Percentiles rank a stretch among this genome's conserved stretches.
Conservation (phyloP, 495 filamentous ascomycete genomes). For the Penicillium paradoxum region DNA sequence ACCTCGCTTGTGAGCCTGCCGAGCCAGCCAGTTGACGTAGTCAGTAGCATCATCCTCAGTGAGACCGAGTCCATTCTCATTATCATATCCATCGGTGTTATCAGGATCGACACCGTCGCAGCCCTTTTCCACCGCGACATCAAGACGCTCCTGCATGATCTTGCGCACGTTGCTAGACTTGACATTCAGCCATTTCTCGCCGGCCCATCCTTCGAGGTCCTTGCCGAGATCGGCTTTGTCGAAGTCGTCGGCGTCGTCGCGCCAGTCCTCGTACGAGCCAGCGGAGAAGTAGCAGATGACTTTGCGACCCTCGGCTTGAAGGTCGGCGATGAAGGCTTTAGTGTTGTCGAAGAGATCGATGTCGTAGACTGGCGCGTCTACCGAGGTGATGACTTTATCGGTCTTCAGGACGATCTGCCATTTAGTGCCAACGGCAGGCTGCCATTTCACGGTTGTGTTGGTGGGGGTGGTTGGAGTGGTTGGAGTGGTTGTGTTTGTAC, state of each 20-base stretch:
- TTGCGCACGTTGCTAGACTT: conserved; percentile 50
- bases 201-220: conserved; percentile 55
- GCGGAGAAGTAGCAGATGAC: conserved; percentile 75
- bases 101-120: conserved; percentile 71
- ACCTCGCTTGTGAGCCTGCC: conserved; percentile 41
- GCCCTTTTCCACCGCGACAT: conserved; percentile 52
- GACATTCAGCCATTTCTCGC: conserved; percentile 63
- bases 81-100: conserved; percentile 63
- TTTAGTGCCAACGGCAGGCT: conserved; percentile 42
- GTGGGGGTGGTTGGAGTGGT: conserved; percentile 26
- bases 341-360: conserved; percentile 57
- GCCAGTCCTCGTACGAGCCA: conserved; percentile 57
- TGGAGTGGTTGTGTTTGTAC: conserved; percentile 17
- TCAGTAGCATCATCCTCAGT: conserved; percentile 50
- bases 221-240: conserved; percentile 46
- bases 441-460: conserved; percentile 38
- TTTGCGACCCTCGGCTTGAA: conserved; percentile 47
- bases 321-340: conserved; percentile 36
- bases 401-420: conserved; percentile 52
- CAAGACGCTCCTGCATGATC: conserved; percentile 56
- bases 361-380: conserved; percentile 52
- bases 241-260: conserved; percentile 54
- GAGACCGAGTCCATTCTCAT: conserved; percentile 52
- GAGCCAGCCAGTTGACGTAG: conserved; percentile 56
- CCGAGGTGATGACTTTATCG: conserved; percentile 35